phyloP scores from a whole-genome alignment of 2,329 filamentous ascomycete genomes.

The Cordyceps cicadae region DNA sequence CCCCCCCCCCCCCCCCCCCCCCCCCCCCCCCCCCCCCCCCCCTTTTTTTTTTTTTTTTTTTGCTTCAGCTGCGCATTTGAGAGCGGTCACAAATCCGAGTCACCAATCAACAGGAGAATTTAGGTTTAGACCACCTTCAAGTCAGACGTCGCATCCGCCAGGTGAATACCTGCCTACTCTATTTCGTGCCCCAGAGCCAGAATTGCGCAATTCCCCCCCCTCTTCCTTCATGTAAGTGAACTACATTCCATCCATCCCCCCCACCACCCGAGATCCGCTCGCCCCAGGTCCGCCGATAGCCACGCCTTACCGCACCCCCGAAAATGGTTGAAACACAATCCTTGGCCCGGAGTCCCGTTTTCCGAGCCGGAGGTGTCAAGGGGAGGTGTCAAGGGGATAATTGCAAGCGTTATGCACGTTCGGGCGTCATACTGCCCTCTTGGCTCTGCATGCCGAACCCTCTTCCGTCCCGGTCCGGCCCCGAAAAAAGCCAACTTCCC shows the following conservation, averaged over 20 bases:
- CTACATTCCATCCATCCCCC: neutral
- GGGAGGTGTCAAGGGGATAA: slow-evolving; percentile 7
- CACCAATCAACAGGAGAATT: neutral
- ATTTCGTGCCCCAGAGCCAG: slow-evolving; percentile 5
- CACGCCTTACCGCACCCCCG: neutral
- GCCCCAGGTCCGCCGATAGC: slow-evolving; percentile 10
- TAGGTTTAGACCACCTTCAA: slow-evolving; percentile 1
- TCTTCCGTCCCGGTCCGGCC: neutral
- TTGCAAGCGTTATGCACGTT: slow-evolving; percentile 2
- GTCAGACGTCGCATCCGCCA: slow-evolving; percentile 5
- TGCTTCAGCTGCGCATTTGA: neutral
- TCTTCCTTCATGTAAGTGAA: slow-evolving; percentile 2
- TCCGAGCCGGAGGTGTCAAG: neutral
- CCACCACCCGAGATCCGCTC: slow-evolving; percentile 11
- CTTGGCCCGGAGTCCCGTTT: neutral
- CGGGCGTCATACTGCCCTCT: neutral
- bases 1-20: too few species aligned
- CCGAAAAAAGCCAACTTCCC: neutral
- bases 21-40: too few species aligned
- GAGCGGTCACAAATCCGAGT: too few species aligned
- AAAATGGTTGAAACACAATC: neutral
- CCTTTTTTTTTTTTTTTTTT: too few species aligned
- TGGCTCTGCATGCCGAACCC: neutral
- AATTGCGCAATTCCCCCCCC: slow-evolving; percentile 9
- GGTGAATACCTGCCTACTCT: neutral